Base-by-base conservation (phyloP, 2,329 filamentous ascomycete genomes). In the Epichloe gansuensis region DNA sequence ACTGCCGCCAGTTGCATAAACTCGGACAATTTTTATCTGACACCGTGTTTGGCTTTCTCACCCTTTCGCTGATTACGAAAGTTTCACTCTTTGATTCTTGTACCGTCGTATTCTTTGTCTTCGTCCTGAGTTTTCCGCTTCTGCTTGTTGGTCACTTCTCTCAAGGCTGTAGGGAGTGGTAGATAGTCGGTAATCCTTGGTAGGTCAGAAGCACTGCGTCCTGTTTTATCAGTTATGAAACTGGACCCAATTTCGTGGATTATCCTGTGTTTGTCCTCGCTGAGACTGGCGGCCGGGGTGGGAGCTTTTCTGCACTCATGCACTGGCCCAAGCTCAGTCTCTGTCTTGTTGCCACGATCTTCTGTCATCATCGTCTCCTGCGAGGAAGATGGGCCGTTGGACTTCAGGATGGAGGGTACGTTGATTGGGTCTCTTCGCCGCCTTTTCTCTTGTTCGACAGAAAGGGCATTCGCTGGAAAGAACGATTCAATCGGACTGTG, bases 371-470 rank as follows among this genome's bases (percentile, higher is more conserved):
- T 34, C 11, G 52, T 45, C 31, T 58, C 58, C 31, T 61, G 53
- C n/a, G 35, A 25, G 2, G 55, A 52, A n/a, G 50, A 35, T 46
- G 52, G 31, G 9, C 37, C 25, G 17, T 38, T 50, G 17, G 35
- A 28, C 44, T 68, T 70, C 34, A 72, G 48, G 28, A 72, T 72
- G 1, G 69, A 66, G 1, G 63, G 65, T 5, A 66, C 63, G 13
- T 57, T 55, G 4, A 43, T 54, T 3, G 59, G 58, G 48, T 62
- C 64, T 37, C 69, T 61, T 31, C 69, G 63, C 23, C 63, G 62
- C 12, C 58, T 56, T 54, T 70, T 65, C 54, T 72, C 69, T 46
- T 72, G 64, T 46, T 62, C 55, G 35, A 70, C 52, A 1, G 68
- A 68, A n/a, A 60, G 64, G 5, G 65, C 62, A 5, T 55, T 56